A percentile compares a stretch with the other conserved stretches of the same genome.
Conservation (phyloP, 2,329 filamentous ascomycete species). For the Westerdykella sp. region DNA sequence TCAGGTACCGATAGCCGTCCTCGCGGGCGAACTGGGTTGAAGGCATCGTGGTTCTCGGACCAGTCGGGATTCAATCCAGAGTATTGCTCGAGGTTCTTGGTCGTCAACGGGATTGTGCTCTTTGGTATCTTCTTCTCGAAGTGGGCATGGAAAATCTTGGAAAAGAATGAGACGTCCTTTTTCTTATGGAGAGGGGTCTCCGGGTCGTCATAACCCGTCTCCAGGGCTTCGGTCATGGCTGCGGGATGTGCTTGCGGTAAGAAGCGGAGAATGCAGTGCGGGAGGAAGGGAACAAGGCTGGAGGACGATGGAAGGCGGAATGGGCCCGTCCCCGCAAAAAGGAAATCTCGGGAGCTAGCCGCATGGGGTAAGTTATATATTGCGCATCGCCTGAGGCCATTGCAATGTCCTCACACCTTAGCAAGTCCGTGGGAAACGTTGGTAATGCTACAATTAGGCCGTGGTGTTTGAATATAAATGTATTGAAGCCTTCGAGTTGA, state of each 20-base stretch:
- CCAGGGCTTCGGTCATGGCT: not conserved
- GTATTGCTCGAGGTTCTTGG: constrained; percentile 23
- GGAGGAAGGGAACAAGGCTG: too few relatives aligned
- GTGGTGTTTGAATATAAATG: too few relatives aligned
- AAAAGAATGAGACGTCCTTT: constrained; percentile 10
- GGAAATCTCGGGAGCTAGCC: too few relatives aligned
- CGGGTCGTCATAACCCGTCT: constrained; percentile 15
- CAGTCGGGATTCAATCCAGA: constrained; percentile 21
- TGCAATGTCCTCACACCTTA: too few relatives aligned
- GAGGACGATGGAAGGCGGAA: too few relatives aligned
- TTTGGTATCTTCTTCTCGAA: constrained; percentile 15
- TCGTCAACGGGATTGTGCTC: constrained; percentile 21
- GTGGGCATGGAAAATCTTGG: constrained; percentile 14
- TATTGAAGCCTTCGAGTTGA: too few relatives aligned
- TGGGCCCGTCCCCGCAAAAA: too few relatives aligned
- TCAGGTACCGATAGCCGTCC: constrained; percentile 70
- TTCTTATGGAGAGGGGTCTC: constrained; percentile 20
- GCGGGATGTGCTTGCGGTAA: not conserved
- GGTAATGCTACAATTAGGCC: too few relatives aligned
- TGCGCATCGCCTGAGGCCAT: too few relatives aligned
- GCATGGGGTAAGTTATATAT: too few relatives aligned
- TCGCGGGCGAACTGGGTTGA: constrained; percentile 56
- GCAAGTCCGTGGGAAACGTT: too few relatives aligned
- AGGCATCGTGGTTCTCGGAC: constrained; percentile 50
- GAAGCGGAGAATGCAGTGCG: not conserved